Base-by-base conservation (phyloP, 2,329 filamentous ascomycete genomes). In the Setomelanomma holmii region DNA sequence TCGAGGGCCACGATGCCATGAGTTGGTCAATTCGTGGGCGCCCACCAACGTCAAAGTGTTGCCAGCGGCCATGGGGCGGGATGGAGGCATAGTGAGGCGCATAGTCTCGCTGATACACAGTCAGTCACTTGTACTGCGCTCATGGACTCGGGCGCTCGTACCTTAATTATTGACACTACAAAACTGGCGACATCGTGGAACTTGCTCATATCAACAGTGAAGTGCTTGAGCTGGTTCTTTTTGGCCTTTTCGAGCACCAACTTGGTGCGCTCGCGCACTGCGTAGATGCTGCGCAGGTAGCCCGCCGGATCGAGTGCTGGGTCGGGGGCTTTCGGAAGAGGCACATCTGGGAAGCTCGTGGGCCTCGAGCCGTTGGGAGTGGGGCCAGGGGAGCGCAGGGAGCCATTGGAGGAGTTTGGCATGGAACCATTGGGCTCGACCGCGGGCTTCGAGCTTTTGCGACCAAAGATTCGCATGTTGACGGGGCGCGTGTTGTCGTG, bases 101-200 rank as follows among this genome's bases (percentile, higher is more conserved):
- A 73, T 86, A 89, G 73, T 90, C 88, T 76, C 88, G 81, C 87
- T 89, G 68, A 8, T 21, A 8, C 14, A 20, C 30, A 21, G 53
- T 53, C 48, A 56, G 54, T 43, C 12, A 27, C 22, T n/a, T 21
- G 6, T 12, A 19, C 12, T 5, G 20, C 21, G 34, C 42, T 16
- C 17, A 44, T 27, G 22, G 36, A 10, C n/a, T 4, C 1, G 12
- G 8, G 40, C 45, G 46, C 19, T 16, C 82, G 61, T 79, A 93
- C 92, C 89, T 96, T 96, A 80, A 97, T 96, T 59, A 97, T 93
- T 35, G 89, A 88, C n/a, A 93, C 88, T 8, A 96, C 89, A 72
- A 96, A 96, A 39, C 84, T 84, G 12, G 93, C 91, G 1, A 93
- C 93, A 60, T 93, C 89, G 40, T 82, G 77, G 72, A 96, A 93